phyloP scores from a whole-genome alignment of 208 protist genomes.

The Plasmodiophora brassicae region DNA sequence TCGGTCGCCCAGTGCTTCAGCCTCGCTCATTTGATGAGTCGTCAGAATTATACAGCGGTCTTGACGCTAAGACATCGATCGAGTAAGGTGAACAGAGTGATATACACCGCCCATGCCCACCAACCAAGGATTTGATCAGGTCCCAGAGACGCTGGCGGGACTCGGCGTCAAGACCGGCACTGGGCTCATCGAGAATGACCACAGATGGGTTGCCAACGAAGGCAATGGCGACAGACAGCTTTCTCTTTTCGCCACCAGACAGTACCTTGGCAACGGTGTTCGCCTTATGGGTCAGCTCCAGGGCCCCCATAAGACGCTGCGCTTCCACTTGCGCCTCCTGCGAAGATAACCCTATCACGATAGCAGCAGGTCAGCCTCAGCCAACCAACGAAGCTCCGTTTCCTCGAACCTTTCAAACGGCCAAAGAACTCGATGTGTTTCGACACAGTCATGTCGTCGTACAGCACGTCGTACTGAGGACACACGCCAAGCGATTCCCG shows the following conservation, averaged over 20 bases:
- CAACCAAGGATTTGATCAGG: background rate
- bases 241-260: background rate
- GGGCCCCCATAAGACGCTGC: too few relatives aligned
- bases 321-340: too few relatives aligned
- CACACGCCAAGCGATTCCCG: background rate
- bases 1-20: constrained; percentile 6
- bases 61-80: background rate
- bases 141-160: too few relatives aligned
- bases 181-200: constrained; percentile 2
- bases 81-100: background rate
- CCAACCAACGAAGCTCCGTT: too few relatives aligned
- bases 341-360: too few relatives aligned
- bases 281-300: too few relatives aligned
- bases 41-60: background rate
- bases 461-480: background rate
- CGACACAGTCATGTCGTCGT: background rate
- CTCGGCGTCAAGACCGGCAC: background rate
- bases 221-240: constrained; percentile 6
- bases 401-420: too few relatives aligned
- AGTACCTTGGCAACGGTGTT: too few relatives aligned
- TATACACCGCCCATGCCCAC: background rate
- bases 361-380: too few relatives aligned
- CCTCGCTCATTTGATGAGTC: constrained; percentile 17
- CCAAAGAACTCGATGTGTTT: background rate
- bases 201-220: background rate